Evolutionary conservation across 495 filamentous ascomycete species (phyloP), one percentile per base, ranked within the genome.

Genomic region (Darksidea phi): DNA sequence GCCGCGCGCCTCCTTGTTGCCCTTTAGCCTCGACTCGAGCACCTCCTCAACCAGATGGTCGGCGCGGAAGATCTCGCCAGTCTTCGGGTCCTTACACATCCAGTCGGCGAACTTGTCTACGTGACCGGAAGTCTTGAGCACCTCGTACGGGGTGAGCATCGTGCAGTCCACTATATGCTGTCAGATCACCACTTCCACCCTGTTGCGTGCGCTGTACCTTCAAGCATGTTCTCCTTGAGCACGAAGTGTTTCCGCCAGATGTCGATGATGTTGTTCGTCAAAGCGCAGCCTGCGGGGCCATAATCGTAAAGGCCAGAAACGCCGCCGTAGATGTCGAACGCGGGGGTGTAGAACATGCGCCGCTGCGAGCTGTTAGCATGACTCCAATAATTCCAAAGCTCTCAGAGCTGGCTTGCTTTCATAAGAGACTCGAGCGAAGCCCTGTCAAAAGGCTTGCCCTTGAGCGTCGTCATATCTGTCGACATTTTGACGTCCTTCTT

Each of bases 41-140:
- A 96, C 84, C 68, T 95, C 91, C 77, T 97, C 90, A 36, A 98
- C 90, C 64, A 97, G 80, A 76, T 98, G 94, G 72, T 98, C 94
- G 26, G 94, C 91, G 60, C 94, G 84, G 73, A 97, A 86, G 59
- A 97, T 95, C 78, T 97, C 95, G 69, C 94, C 94, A 67, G 87
- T 94, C 79, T 95, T 94, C 53, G 91, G 91, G 73, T 98, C 94
- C 75, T 97, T 97, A 84, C 91, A 95, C 92, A 97, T 96, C 90
- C 90, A 97, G 73, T 97, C 95, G 66, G 91, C 88, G 73, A 97
- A 98, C 74, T 95, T 95, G 65, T 97, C 94, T 52, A 97, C 94
- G 75, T 98, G 94, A 59, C 95, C 94, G 71, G 86, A 90, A 23
- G 94, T 97, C 83, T 97, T 96, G 46, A 98, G 80, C 11, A 97